Conservation (phyloP, 1,139 yeast genomes). For the Saccharomycopsis hybrid region DNA sequence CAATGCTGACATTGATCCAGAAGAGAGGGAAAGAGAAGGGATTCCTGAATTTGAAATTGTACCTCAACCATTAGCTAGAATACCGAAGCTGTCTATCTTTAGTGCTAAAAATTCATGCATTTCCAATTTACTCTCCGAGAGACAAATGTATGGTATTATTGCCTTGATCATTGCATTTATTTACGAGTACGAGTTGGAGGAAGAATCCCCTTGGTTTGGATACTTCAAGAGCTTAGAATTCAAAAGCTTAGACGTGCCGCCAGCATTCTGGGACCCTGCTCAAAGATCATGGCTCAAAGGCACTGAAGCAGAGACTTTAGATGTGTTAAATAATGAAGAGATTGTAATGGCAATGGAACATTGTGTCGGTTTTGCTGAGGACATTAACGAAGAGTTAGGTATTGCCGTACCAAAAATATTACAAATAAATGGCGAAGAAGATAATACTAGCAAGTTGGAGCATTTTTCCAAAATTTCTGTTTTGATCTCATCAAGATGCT, state of each 20-base stretch:
- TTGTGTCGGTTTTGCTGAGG: conserved; percentile 44
- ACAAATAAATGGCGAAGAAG: conserved; percentile 34
- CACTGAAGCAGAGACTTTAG: conserved; percentile 63
- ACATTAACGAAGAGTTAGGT: background rate
- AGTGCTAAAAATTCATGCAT: conserved; percentile 52
- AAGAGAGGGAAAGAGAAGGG: conserved; percentile 8
- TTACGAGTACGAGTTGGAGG: conserved; percentile 54
- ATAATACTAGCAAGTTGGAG: conserved; percentile 11
- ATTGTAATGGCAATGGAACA: conserved; percentile 47
- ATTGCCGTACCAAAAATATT: conserved; percentile 10
- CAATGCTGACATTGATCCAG: background rate
- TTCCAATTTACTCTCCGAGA: conserved; percentile 60
- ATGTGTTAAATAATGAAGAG: conserved; percentile 56
- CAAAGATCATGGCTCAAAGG: conserved; percentile 47
- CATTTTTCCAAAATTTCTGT: conserved; percentile 15
- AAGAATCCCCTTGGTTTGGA: conserved; percentile 67
- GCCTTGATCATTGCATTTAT: conserved; percentile 64
- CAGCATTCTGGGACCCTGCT: conserved; percentile 57
- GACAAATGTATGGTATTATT: conserved; percentile 54
- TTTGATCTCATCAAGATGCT: conserved; percentile 31
- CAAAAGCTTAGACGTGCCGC: conserved; percentile 37
- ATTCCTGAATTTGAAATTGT: conserved; percentile 10
- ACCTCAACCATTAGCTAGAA: conserved; percentile 13
- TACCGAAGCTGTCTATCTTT: conserved; percentile 21
- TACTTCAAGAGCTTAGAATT: conserved; percentile 36